phyloP scores from a whole-genome alignment of 2,329 filamentous ascomycete species.

The Verruconis gallopava region DNA sequence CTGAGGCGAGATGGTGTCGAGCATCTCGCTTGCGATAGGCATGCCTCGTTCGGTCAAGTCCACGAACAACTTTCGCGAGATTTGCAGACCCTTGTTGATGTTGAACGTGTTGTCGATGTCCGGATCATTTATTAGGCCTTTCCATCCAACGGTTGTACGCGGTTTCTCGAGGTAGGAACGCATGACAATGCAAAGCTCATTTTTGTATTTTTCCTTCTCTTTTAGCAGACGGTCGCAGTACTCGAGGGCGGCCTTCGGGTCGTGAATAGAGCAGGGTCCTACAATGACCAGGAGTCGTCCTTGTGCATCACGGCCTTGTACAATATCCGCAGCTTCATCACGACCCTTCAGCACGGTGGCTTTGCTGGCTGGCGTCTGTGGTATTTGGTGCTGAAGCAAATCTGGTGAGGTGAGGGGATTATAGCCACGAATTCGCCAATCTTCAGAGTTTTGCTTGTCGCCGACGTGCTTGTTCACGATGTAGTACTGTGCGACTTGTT shows the following conservation, averaged over 20 bases:
- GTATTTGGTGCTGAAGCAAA: constrained; percentile 88
- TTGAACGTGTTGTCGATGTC: constrained; percentile 98
- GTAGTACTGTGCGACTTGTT: constrained; percentile 30
- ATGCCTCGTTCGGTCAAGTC: constrained; percentile 86
- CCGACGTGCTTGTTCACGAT: constrained; percentile 37
- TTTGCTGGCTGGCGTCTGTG: constrained; percentile 37
- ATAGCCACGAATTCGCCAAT: constrained; percentile 58
- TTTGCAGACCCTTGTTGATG: constrained; percentile 91
- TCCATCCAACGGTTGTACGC: constrained; percentile 95
- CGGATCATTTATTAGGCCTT: constrained; percentile 95
- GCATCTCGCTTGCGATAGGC: constrained; percentile 94
- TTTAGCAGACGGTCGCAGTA: constrained; percentile 78
- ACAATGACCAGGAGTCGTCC: constrained; percentile 64
- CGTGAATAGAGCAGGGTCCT: constrained; percentile 94
- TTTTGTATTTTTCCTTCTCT: constrained; percentile 75
- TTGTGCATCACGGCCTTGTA: constrained; percentile 44
- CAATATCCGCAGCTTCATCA: constrained; percentile 46
- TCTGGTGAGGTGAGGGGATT: constrained; percentile 88
- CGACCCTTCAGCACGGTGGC: constrained; percentile 46
- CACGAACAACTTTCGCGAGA: constrained; percentile 81
- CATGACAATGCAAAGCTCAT: constrained; percentile 92
- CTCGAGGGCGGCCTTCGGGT: constrained; percentile 76
- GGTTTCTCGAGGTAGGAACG: constrained; percentile 98
- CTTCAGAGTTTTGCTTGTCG: constrained; percentile 35
- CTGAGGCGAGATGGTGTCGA: constrained; percentile 95